Evolutionary conservation across 352 stramenopile genomes (phyloP).

Genomic region (Pythium brachiatum): DNA sequence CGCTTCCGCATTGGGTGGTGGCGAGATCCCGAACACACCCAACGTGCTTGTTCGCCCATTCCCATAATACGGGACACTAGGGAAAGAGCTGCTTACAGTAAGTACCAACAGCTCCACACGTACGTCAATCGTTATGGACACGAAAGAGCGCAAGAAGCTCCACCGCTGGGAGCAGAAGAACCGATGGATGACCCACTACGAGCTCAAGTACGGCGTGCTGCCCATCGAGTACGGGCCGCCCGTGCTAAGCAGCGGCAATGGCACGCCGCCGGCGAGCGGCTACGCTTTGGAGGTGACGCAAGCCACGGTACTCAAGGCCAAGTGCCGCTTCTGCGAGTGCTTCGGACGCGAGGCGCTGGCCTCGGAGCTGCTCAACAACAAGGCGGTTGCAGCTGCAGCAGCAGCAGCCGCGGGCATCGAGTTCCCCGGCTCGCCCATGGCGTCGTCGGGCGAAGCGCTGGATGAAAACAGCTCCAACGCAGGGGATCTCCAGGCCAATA

Average conservation of each 20-base stretch:
- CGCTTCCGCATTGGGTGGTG: constrained; percentile 4
- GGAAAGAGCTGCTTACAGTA: not conserved
- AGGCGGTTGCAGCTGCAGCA: constrained; percentile 17
- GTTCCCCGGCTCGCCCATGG: constrained; percentile 24
- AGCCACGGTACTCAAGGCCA: constrained; percentile 46
- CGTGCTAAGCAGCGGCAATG: constrained; percentile 6
- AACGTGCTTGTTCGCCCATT: not conserved
- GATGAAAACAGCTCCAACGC: constrained; percentile 26
- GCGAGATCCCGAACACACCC: constrained; percentile 14
- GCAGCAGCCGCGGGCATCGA: constrained; percentile 21
- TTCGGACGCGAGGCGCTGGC: constrained; percentile 40
- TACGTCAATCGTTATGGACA: constrained; percentile 16
- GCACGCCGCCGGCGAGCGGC: not conserved
- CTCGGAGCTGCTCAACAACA: constrained; percentile 14
- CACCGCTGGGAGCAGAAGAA: constrained; percentile 68
- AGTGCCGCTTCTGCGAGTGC: constrained; percentile 60
- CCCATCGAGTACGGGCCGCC: constrained; percentile 38
- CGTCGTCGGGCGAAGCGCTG: constrained; percentile 3
- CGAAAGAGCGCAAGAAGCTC: constrained; percentile 53
- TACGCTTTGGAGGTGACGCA: constrained; percentile 9
- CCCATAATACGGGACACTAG: constrained; percentile 4
- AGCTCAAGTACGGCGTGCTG: constrained; percentile 60
- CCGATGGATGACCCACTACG: constrained; percentile 58
- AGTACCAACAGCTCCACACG: not conserved
- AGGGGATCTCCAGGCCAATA: constrained; percentile 3